Conservation (phyloP, 2,329 filamentous ascomycete species). For the Orbilia brochopaga region DNA sequence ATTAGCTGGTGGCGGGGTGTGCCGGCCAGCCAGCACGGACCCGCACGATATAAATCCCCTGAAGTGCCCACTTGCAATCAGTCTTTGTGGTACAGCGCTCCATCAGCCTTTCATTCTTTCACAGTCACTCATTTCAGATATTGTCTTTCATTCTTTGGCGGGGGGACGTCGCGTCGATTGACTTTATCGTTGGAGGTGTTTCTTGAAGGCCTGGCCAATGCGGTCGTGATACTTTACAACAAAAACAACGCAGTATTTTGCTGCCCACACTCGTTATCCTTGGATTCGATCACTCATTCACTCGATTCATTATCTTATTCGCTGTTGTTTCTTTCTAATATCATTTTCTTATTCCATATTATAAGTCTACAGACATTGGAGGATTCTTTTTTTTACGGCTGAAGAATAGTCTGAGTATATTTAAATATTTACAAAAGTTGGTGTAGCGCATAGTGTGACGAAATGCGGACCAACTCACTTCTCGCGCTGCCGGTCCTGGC, state of each 20-base stretch:
- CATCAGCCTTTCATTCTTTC: not conserved
- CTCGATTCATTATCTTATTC: no score
- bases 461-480: not conserved
- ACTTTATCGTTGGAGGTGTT: not conserved
- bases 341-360: not conserved
- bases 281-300: no score
- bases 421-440: not conserved
- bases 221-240: no score
- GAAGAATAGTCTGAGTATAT: not conserved
- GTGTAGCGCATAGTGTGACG: no score
- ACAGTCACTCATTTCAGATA: constrained; percentile 1
- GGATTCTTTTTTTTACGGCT: not conserved
- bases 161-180: not conserved
- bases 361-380: not conserved
- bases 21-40: not conserved
- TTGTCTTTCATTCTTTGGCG: not conserved
- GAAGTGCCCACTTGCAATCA: not conserved
- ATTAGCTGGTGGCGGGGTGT: no score
- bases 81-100: not conserved
- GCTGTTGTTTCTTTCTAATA: not conserved
- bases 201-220: no score
- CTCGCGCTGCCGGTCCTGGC: not conserved
- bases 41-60: not conserved
- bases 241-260: no score
- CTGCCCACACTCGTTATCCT: no score